Percentiles rank a stretch among this genome's conserved stretches.
Conservation (phyloP, 768 basidiomycete genomes). For the Boletales sp. region DNA sequence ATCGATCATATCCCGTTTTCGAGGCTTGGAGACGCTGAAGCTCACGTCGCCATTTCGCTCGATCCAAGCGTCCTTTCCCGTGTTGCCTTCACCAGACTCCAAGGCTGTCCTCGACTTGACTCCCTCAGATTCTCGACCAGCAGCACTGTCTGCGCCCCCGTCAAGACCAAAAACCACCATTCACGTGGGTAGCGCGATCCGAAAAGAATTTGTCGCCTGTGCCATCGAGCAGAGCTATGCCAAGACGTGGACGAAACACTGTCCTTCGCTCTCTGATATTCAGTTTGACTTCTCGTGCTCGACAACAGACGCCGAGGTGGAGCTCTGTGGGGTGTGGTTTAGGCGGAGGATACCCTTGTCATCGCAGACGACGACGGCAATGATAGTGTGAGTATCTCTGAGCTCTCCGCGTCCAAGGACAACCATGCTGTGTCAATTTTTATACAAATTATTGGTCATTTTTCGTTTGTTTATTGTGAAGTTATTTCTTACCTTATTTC, state of each 20-base stretch:
- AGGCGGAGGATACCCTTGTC: constrained; percentile 17
- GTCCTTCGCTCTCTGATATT: constrained; percentile 24
- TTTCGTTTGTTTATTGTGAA: too few relatives aligned
- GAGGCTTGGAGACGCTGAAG: constrained; percentile 26
- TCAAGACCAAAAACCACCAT: not conserved
- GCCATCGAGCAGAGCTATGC: constrained; percentile 24
- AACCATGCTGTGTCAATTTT: too few relatives aligned
- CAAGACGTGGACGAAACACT: constrained; percentile 26
- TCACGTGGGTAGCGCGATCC: not conserved
- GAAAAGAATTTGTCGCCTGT: constrained; percentile 29
- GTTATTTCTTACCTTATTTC: too few relatives aligned
- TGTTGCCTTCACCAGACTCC: not conserved
- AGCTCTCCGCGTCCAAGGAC: too few relatives aligned
- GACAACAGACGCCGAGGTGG: constrained; percentile 23
- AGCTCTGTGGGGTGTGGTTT: constrained; percentile 31
- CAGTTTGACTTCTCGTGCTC: constrained; percentile 31
- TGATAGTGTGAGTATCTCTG: not conserved
- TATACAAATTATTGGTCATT: too few relatives aligned
- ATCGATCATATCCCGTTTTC: constrained; percentile 30
- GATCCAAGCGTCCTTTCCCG: constrained; percentile 7
- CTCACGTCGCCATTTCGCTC: constrained; percentile 31
- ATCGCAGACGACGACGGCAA: not conserved
- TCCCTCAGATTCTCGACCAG: constrained; percentile 7
- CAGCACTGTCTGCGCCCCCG: not conserved
- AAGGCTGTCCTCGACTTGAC: not conserved